These are phyloP conservation scores for Wickerhamomyces sp. DNA, from an alignment of 1,139 yeast species.

Conservation along the genomic window DNA sequence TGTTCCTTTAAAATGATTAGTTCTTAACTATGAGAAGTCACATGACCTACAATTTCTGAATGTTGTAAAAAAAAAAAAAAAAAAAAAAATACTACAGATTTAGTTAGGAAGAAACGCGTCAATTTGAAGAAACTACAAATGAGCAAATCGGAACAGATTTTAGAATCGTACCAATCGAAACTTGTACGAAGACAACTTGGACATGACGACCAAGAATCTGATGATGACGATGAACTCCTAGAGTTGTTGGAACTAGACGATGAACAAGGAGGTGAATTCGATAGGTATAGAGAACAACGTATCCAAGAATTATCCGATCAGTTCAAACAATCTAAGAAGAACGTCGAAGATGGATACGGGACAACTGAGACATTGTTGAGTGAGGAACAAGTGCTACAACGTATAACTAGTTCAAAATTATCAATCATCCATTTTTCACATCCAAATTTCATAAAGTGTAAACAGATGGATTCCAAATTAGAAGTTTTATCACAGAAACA, in stretches of 20 bases:
- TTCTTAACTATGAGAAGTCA: no score
- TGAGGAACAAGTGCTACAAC: constrained; percentile 54
- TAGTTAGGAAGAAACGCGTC: constrained; percentile 3
- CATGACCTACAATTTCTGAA: background rate
- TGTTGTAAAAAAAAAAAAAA: background rate
- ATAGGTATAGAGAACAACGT: constrained; percentile 71
- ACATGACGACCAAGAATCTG: constrained; percentile 31
- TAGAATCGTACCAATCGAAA: constrained; percentile 40
- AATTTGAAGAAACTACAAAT: constrained; percentile 1
- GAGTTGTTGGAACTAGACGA: constrained; percentile 60
- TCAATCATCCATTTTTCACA: constrained; percentile 64
- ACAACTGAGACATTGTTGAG: constrained; percentile 33
- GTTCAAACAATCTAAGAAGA: constrained; percentile 37
- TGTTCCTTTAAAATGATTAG: no score
- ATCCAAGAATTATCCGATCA: constrained; percentile 49
- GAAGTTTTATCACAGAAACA: constrained; percentile 50
- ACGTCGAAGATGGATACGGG: constrained; percentile 38
- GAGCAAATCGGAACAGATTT: constrained; percentile 8
- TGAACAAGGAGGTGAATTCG: constrained; percentile 70
- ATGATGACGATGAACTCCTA: constrained; percentile 44
- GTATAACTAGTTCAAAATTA: constrained; percentile 38
- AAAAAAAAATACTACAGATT: constrained; percentile 3
- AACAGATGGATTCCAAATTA: constrained; percentile 48
- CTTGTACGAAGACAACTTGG: constrained; percentile 20
- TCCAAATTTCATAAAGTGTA: constrained; percentile 55